Conservation (phyloP, 2,329 filamentous ascomycete species). For the Grosmannia huntii region DNA sequence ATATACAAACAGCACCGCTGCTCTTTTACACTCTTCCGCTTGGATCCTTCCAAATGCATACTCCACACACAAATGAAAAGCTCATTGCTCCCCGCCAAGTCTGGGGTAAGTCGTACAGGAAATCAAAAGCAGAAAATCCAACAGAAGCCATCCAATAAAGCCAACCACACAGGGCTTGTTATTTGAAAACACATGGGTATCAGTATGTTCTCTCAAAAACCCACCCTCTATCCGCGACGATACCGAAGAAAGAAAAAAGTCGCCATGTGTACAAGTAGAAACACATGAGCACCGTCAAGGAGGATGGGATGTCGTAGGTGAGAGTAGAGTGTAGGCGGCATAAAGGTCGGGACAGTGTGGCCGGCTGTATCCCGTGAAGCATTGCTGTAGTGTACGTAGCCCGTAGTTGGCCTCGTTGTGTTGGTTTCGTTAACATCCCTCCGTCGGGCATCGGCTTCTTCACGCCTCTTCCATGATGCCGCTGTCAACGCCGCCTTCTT, state of each 20-base stretch:
- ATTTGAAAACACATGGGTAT: constrained; percentile 1
- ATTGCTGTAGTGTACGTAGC: neutral
- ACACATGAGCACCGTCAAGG: neutral
- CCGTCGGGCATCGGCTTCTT: neutral
- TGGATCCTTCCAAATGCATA: neutral
- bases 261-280: neutral
- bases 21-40: neutral
- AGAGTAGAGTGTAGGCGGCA: no score
- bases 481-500: constrained; percentile 64
- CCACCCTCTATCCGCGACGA: neutral
- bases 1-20: neutral
- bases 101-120: neutral
- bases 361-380: neutral
- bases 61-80: neutral
- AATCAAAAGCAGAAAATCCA: neutral
- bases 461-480: constrained; percentile 49
- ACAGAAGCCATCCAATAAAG: neutral
- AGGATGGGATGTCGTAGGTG: neutral
- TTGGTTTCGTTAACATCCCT: neutral
- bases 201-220: neutral
- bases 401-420: neutral
- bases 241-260: neutral
- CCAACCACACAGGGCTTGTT: neutral
- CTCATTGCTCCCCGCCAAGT: neutral
- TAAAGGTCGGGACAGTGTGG: neutral